phyloP scores from a whole-genome alignment of 2,329 filamentous ascomycete species.

The Fusarium sp. region DNA sequence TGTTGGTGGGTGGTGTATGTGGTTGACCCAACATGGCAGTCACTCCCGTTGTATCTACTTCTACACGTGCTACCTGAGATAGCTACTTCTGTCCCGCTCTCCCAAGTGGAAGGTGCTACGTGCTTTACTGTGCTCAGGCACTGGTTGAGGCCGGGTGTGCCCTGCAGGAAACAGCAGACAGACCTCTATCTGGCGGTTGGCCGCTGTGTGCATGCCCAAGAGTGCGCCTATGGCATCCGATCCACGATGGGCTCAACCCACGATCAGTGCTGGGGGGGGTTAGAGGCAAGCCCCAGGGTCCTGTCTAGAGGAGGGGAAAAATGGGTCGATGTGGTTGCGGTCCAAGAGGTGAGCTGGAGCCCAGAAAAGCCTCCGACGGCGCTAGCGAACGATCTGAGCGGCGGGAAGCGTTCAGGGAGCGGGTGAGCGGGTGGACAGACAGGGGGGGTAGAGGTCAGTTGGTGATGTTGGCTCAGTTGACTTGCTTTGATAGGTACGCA shows the following conservation, averaged over 20 bases:
- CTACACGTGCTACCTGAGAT: not conserved
- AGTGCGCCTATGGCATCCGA: not conserved
- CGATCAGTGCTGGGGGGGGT: not conserved
- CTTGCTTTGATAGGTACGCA: not conserved
- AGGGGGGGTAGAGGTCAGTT: not conserved
- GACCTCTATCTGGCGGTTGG: not conserved
- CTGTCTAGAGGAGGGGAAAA: not conserved
- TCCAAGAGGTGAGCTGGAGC: not conserved
- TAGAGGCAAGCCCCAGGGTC: not conserved
- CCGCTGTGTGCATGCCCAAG: not conserved
- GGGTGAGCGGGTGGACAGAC: constrained; percentile 30
- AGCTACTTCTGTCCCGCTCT: not conserved
- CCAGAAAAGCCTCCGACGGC: constrained; percentile 10
- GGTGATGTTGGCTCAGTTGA: not conserved
- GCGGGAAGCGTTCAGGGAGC: constrained; percentile 23
- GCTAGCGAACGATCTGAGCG: constrained; percentile 35
- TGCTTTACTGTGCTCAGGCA: not conserved
- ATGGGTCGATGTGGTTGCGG: constrained; percentile 1
- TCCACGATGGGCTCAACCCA: not conserved
- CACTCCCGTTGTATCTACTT: not conserved
- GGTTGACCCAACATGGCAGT: constrained; percentile 1
- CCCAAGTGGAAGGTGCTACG: not conserved
- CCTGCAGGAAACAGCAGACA: constrained; percentile 1
- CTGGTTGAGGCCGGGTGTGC: not conserved
- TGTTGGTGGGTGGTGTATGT: not conserved